These are phyloP conservation scores for Xerocomus potaroensis DNA, from an alignment of 768 basidiomycete genomes.

Conservation along the genomic window DNA sequence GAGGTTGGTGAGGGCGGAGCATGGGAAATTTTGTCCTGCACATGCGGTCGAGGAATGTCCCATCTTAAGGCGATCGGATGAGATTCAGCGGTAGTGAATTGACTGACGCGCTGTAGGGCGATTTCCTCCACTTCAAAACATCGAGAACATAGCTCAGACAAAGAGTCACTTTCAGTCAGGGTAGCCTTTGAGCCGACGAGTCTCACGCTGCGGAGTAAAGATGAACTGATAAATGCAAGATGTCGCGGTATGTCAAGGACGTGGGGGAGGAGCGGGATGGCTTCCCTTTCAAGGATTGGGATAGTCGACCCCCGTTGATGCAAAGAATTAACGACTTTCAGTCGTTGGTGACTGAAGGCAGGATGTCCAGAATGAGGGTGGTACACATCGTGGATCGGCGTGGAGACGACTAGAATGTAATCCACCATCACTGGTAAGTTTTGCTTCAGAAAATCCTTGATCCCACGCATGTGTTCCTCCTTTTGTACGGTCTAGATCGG, in stretches of 20 bases:
- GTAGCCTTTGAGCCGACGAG: conserved; percentile 36
- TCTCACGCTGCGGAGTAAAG: conserved; percentile 62
- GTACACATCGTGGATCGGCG: conserved; percentile 35
- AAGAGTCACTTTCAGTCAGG: conserved; percentile 29
- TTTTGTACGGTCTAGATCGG: conserved; percentile 53
- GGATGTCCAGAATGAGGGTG: conserved; percentile 24
- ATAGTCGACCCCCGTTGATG: conserved; percentile 54
- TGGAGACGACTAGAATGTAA: conserved; percentile 71
- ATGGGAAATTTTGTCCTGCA: neutral
- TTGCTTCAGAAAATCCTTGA: conserved; percentile 67
- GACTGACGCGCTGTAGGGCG: conserved; percentile 62
- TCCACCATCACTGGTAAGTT: conserved; percentile 71
- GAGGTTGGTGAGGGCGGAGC: conserved; percentile 24
- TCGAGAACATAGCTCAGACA: conserved; percentile 54
- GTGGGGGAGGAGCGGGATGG: conserved; percentile 69
- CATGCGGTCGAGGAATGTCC: conserved; percentile 10
- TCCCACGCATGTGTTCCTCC: conserved; percentile 77
- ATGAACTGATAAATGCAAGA: conserved; percentile 69
- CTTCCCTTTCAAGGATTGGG: conserved; percentile 58
- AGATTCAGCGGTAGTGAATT: conserved; percentile 37
- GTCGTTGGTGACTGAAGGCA: conserved; percentile 45
- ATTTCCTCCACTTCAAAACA: conserved; percentile 72
- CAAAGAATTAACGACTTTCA: conserved; percentile 51
- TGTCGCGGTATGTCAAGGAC: conserved; percentile 76
- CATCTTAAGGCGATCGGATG: conserved; percentile 12